phyloP scores from a whole-genome alignment of 495 filamentous ascomycete genomes.

The Xylaria castorea region DNA sequence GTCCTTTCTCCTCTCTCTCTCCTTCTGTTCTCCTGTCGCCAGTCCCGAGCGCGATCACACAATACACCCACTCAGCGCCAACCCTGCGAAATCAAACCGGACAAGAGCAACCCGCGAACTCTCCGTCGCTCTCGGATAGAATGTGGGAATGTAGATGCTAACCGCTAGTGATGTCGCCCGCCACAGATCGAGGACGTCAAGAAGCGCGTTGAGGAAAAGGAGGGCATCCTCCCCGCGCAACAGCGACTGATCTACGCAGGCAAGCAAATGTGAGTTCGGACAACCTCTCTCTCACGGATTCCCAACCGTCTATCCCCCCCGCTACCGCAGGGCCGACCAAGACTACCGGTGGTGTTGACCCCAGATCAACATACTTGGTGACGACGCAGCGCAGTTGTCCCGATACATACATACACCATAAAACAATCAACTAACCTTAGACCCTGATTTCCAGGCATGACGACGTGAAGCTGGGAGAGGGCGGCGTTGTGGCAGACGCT shows the following conservation, averaged over 20 bases:
- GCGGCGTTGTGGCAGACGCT: slow-evolving; percentile 87
- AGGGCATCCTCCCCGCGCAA: slow-evolving; percentile 96
- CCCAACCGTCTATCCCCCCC: neutral
- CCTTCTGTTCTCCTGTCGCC: neutral
- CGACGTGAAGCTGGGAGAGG: slow-evolving; percentile 68
- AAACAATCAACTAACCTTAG: slow-evolving; percentile 23
- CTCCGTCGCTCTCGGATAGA: neutral
- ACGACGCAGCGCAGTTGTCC: no score
- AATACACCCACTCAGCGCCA: neutral
- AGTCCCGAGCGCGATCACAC: neutral
- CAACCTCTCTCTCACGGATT: neutral
- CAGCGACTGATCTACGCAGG: slow-evolving; percentile 95
- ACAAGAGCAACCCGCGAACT: neutral
- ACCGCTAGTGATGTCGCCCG: neutral
- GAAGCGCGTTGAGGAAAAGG: slow-evolving; percentile 98
- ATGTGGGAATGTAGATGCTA: slow-evolving; percentile 17
- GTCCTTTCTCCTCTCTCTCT: neutral
- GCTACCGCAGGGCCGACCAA: neutral
- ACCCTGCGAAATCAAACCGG: neutral
- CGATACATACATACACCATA: neutral
- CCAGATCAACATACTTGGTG: neutral
- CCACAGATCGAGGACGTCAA: slow-evolving; percentile 89
- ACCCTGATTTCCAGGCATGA: slow-evolving; percentile 71
- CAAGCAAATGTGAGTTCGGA: slow-evolving; percentile 86
- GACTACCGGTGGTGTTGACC: neutral